Base-by-base conservation (phyloP, 2,329 filamentous ascomycete species). In the Podosphaera fusca region DNA sequence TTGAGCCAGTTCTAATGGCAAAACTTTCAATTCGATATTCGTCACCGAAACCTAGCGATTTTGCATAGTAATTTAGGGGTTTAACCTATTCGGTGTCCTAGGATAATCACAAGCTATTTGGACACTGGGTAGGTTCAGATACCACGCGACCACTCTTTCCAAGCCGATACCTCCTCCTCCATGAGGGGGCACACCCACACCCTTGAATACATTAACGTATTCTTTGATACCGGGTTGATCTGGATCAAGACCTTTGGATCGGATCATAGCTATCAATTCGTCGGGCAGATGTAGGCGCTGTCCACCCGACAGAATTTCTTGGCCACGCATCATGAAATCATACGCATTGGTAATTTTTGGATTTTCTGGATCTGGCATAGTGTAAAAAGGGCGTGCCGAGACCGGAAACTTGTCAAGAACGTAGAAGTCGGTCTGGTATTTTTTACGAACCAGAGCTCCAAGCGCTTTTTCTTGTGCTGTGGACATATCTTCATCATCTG, bases 361-460 rank as follows among this genome's bases (percentile, higher is more conserved):
- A 64, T 85, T 78, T 49, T 77, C 73, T 2, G 79, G 78, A 66
- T 85, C 85, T 56, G 85, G 81, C 73, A 90, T 87, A 60, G 90
- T 88, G 71, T 95, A 96, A 71, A 95, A 95, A 4, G 90, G 90
- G 35, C 92, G 80, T 29, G 92, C 86, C 42, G 76, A 75, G 69
- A 92, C 81, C 50, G 92, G 92, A 76, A 95, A 98, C 72, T 96
- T 92, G 75, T 96, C 90, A 60, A 98, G 78, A 30, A 94, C 83
- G 73, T 95, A 96, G 73, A 96, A 96, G 73, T 98, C 92, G 59
- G 88, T 92, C 68, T 84, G 79, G 76, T 84, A 95, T 72, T 95
- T 95, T 64, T 86, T 77, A 58, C 86, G 83, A 62, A 96, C 80
- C 53, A 96, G 76, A 33, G 81, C 82, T 58, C 92, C 92, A 7